These are phyloP conservation scores for Elsinoe necatrix DNA, from an alignment of 2,329 filamentous ascomycete species.

Conservation along the genomic window DNA sequence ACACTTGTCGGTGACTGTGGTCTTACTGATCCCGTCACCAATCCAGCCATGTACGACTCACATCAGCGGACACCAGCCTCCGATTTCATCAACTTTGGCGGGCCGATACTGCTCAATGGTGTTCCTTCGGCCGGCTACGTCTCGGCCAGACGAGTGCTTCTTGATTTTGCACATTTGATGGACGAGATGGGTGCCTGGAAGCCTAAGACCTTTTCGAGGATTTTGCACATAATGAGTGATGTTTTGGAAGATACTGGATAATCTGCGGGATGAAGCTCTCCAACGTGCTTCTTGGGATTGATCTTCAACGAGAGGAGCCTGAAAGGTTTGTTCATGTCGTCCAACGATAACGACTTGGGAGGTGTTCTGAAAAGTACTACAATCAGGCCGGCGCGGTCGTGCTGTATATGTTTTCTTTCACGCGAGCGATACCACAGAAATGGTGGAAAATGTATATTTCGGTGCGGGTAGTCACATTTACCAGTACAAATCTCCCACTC, in stretches of 20 bases:
- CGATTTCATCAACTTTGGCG: conserved; percentile 43
- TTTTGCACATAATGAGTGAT: conserved; percentile 49
- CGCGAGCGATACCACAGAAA: neutral
- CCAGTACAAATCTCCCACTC: neutral
- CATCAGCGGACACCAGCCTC: conserved; percentile 19
- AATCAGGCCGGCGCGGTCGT: neutral
- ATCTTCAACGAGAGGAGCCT: too few relatives aligned
- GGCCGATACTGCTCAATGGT: conserved; percentile 41
- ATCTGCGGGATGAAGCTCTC: neutral
- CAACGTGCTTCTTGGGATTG: neutral
- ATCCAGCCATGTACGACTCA: conserved; percentile 14
- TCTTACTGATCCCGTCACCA: conserved; percentile 30
- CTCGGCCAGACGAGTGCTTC: conserved; percentile 42
- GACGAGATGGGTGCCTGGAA: conserved; percentile 47
- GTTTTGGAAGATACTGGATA: conserved; percentile 32
- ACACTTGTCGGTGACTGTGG: conserved; percentile 39
- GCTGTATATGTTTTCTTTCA: neutral
- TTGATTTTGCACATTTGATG: conserved; percentile 46
- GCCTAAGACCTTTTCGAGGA: conserved; percentile 42
- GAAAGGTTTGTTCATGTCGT: neutral
- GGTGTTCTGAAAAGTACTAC: neutral
- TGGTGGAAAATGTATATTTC: neutral
- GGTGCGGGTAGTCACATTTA: neutral
- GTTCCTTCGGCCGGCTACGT: conserved; percentile 43
- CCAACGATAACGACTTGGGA: neutral